Evolutionary conservation across 2,329 filamentous ascomycete species (phyloP).

Genomic region (Dryadomyces quercus-mongolicae): DNA sequence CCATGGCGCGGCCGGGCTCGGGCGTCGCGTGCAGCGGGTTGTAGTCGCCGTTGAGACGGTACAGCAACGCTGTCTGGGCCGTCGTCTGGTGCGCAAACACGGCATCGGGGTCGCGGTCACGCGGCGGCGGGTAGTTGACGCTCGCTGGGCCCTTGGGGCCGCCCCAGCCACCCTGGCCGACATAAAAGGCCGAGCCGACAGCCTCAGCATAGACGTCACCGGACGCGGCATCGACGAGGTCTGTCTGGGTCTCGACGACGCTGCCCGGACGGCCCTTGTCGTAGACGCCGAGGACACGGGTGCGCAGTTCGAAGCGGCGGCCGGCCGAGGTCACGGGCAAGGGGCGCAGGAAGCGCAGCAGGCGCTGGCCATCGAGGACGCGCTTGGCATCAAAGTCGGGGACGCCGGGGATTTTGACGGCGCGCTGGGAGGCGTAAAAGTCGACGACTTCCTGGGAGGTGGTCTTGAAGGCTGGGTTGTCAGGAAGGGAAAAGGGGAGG

Average conservation of each 20-base stretch:
- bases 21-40: constrained; percentile 85
- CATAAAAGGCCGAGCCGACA: constrained; percentile 63
- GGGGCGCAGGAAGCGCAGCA: constrained; percentile 63
- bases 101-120: constrained; percentile 58
- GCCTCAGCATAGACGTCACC: constrained; percentile 62
- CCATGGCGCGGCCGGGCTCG: constrained; percentile 77
- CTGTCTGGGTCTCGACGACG: constrained; percentile 67
- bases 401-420: constrained; percentile 58
- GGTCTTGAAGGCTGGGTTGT: constrained; percentile 56
- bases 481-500: not conserved
- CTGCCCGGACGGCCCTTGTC: constrained; percentile 79
- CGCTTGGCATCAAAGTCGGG: constrained; percentile 64
- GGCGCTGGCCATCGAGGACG: constrained; percentile 75
- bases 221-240: constrained; percentile 57
- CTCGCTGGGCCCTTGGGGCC: constrained; percentile 81
- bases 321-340: constrained; percentile 62
- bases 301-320: constrained; percentile 61
- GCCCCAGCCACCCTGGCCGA: constrained; percentile 72
- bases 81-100: constrained; percentile 60
- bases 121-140: constrained; percentile 63
- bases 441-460: constrained; percentile 65
- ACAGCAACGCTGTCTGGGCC: constrained; percentile 60
- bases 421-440: constrained; percentile 63
- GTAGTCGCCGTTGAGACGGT: constrained; percentile 85
- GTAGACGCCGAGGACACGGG: constrained; percentile 73